Conservation (phyloP, 306 rosid genomes). For the Alnus rubra region DNA sequence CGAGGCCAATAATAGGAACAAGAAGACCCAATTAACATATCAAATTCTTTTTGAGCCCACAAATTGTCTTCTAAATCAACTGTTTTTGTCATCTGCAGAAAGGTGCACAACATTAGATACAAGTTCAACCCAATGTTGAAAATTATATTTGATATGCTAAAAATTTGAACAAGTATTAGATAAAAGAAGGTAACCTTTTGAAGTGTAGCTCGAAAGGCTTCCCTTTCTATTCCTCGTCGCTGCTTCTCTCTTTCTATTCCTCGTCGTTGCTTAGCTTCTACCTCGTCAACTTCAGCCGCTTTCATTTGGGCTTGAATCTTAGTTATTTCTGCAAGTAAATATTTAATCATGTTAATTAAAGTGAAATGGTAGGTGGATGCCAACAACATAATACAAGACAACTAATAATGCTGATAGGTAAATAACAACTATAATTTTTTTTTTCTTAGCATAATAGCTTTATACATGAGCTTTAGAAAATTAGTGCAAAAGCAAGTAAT, state of each 20-base stretch:
- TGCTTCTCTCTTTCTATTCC: background rate
- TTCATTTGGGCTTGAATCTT: background rate
- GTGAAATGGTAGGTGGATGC: background rate
- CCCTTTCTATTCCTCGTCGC: background rate
- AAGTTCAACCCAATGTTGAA: background rate
- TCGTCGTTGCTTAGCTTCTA: too few relatives aligned
- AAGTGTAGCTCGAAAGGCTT: background rate
- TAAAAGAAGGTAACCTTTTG: background rate
- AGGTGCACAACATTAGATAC: background rate
- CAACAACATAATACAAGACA: background rate
- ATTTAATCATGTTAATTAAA: too few relatives aligned
- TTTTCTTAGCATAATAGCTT: too few relatives aligned
- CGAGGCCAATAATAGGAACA: background rate
- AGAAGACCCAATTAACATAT: background rate
- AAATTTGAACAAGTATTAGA: background rate
- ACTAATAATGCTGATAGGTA: too few relatives aligned
- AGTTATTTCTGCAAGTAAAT: background rate
- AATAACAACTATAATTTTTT: too few relatives aligned
- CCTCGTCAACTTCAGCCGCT: background rate
- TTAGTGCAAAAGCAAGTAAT: too few relatives aligned
- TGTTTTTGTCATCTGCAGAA: background rate
- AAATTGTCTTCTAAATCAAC: background rate
- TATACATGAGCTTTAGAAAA: too few relatives aligned
- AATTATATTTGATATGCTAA: background rate
- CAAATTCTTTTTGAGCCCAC: background rate